Evolutionary conservation across 345 rosid species (phyloP).

Genomic region (Turnera subulata): DNA sequence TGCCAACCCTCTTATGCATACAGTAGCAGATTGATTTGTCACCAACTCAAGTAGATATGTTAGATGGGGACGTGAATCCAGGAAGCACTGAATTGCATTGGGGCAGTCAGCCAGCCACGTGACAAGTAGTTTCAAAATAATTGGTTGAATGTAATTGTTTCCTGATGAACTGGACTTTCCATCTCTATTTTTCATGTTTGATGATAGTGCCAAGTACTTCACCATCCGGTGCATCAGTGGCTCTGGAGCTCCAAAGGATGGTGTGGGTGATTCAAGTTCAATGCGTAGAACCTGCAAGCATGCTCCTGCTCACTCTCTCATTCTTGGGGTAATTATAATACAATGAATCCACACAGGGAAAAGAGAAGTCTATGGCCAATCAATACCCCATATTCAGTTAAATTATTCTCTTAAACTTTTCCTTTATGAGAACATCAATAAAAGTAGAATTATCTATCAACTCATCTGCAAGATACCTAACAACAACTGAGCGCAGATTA

Average conservation of each 20-base stretch:
- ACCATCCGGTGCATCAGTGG: slow-evolving; percentile 84
- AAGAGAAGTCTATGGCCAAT: neutral
- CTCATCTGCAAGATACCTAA: neutral
- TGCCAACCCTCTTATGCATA: slow-evolving; percentile 68
- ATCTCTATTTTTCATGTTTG: slow-evolving; percentile 71
- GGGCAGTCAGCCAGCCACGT: slow-evolving; percentile 88
- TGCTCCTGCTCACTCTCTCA: too few relatives aligned
- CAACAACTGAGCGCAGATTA: neutral
- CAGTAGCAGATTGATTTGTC: slow-evolving; percentile 62
- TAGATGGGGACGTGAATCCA: slow-evolving; percentile 82
- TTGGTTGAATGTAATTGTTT: slow-evolving; percentile 56
- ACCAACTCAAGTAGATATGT: slow-evolving; percentile 79
- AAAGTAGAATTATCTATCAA: neutral
- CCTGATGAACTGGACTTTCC: slow-evolving; percentile 46
- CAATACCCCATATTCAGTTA: neutral
- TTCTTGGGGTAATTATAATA: too few relatives aligned
- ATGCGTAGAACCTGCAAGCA: slow-evolving; percentile 61
- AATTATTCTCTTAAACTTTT: neutral
- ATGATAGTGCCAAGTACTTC: slow-evolving; percentile 81
- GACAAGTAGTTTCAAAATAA: slow-evolving; percentile 81
- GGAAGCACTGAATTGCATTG: slow-evolving; percentile 75
- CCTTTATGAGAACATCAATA: neutral
- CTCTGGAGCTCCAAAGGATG: slow-evolving; percentile 82
- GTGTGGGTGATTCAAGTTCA: slow-evolving; percentile 67
- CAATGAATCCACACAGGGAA: too few relatives aligned